Conservation (phyloP, 768 basidiomycete species). For the Naganishia randhawae region DNA sequence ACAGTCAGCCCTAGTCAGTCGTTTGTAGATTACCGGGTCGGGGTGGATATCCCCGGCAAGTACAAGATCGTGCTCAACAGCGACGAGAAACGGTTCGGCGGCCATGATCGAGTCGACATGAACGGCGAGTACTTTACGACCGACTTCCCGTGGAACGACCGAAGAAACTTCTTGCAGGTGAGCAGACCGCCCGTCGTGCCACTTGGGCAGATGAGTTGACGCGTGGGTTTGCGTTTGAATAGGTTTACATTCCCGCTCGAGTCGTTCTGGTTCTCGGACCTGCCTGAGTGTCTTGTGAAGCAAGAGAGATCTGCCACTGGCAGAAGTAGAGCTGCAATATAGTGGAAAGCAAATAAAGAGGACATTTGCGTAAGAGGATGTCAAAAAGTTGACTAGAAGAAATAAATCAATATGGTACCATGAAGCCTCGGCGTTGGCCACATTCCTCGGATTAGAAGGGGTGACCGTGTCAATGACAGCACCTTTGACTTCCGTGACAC, state of each 20-base stretch:
- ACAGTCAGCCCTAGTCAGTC: slow-evolving; percentile 76
- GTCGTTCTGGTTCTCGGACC: slow-evolving; percentile 44
- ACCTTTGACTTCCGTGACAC: too few species aligned
- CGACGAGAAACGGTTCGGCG: slow-evolving; percentile 84
- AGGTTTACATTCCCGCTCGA: slow-evolving; percentile 44
- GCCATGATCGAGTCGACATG: slow-evolving; percentile 72
- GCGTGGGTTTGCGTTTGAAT: not conserved
- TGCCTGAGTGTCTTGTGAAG: not conserved
- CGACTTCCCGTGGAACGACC: slow-evolving; percentile 82
- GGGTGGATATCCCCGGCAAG: slow-evolving; percentile 77
- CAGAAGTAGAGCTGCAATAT: not conserved
- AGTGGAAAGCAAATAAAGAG: not conserved
- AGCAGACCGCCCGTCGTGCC: too few species aligned
- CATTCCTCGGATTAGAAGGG: too few species aligned
- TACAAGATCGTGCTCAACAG: slow-evolving; percentile 75
- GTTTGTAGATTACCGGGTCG: slow-evolving; percentile 89
- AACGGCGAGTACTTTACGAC: slow-evolving; percentile 72
- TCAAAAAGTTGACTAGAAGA: not conserved
- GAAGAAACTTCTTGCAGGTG: slow-evolving; percentile 85
- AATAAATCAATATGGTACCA: not conserved
- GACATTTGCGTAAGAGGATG: not conserved
- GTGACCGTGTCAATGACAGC: too few species aligned
- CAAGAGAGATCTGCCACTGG: not conserved
- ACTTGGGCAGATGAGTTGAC: not conserved
- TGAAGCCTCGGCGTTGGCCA: too few species aligned